Evolutionary conservation across 768 basidiomycete genomes (phyloP), one percentile per base, ranked within the genome.

Genomic region (Lactifluus echinatus): DNA sequence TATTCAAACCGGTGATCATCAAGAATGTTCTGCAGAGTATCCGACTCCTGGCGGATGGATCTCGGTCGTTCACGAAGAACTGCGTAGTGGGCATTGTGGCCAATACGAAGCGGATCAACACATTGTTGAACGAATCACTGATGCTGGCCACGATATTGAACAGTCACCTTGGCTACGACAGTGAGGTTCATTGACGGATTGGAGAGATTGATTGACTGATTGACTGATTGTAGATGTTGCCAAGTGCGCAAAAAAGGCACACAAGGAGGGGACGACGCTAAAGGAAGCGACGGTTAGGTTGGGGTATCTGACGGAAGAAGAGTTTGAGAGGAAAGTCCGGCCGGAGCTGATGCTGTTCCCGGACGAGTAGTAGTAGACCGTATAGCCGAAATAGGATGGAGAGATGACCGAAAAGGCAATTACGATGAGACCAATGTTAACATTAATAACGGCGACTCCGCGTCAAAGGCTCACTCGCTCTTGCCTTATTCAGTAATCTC

Each of bases 141-240:
- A 98, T 98, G 96, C 75, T 99, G 70, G 96, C 95, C 11, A 98
- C 96, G 11, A 93, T 96, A 71, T 76, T 99, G 65, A 98, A 99
- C 81, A 87, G 83, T 67, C 86, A 89, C 69, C 80, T 98, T 60
- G 96, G 96, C 57, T 99, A 97, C 70, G 96, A 98, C 76, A 96
- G 92, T 91, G 65, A 73, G 93, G 76, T 54, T 55, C 17, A 42
- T 12, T 11, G 19, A 29, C 24, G 14, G 31, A n/a, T 37, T 34
- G 46, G 11, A 33, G 21, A 43, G 8, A 55, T 21, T 14, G 19
- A 26, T 10, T 39, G 29, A 33, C 50, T 65, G 52, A 57, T 53
- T 67, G 17, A 57, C 59, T 39, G 15, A 14, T 42, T 59, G 42
- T 68, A 97, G 93, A 96, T 73, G 96, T 98, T 49, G 96, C 96